Conservation (phyloP, 805 yeast genomes). For the Blastobotrys robertii region DNA sequence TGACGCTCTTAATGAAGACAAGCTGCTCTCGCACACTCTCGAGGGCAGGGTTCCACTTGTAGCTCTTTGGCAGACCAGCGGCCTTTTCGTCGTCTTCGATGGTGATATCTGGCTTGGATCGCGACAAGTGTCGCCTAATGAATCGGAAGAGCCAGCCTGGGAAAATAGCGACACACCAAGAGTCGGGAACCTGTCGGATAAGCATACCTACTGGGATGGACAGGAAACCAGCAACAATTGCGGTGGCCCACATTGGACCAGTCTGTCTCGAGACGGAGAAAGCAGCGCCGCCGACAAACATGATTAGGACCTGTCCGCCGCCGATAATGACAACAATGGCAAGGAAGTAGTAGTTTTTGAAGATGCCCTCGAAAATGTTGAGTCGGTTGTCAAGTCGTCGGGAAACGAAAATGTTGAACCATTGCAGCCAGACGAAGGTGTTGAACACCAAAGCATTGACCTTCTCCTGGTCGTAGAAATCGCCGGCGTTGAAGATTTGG, state of each 20-base stretch:
- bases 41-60: constrained; percentile 32
- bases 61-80: constrained; percentile 11
- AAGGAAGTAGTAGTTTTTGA: constrained; percentile 75
- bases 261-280: constrained; percentile 75
- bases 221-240: constrained; percentile 67
- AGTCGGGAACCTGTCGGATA: constrained; percentile 76
- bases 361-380: constrained; percentile 74
- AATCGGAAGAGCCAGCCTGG: constrained; percentile 19
- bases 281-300: constrained; percentile 97
- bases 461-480: constrained; percentile 42
- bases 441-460: constrained; percentile 84
- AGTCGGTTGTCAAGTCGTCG: constrained; percentile 79
- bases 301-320: constrained; percentile 76
- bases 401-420: constrained; percentile 84
- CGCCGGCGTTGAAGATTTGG: constrained; percentile 35
- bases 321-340: constrained; percentile 64
- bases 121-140: constrained; percentile 16
- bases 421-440: constrained; percentile 95
- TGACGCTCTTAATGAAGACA: constrained; percentile 25
- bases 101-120: constrained; percentile 11
- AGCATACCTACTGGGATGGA: constrained; percentile 74
- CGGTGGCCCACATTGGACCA: constrained; percentile 82
- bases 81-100: constrained; percentile 18
- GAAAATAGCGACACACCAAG: constrained; percentile 22
- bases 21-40: constrained; percentile 31